phyloP scores from a whole-genome alignment of 2,329 filamentous ascomycete genomes.

The Hymenoscyphus infarciens region DNA sequence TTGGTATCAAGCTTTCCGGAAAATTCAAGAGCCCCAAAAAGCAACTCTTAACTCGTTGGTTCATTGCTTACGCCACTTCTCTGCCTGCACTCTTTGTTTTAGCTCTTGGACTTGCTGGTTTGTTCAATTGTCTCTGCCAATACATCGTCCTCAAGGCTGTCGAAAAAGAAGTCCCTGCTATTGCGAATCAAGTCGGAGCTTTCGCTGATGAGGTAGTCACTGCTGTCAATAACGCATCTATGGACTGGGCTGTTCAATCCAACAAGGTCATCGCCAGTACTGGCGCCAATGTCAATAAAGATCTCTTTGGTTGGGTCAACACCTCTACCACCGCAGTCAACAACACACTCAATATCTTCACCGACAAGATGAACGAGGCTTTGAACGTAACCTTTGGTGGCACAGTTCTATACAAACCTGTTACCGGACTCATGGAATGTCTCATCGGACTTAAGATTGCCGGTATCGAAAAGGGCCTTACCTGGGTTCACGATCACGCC shows the following conservation, averaged over 20 bases:
- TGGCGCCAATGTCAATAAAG: slow-evolving; percentile 72
- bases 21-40: slow-evolving; percentile 58
- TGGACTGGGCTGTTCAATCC: slow-evolving; percentile 59
- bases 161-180: slow-evolving; percentile 59
- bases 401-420: slow-evolving; percentile 74
- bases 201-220: slow-evolving; percentile 63
- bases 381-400: slow-evolving; percentile 77
- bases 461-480: slow-evolving; percentile 81
- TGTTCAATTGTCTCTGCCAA: slow-evolving; percentile 66
- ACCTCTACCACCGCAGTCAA: slow-evolving; percentile 82
- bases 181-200: slow-evolving; percentile 60
- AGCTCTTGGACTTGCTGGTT: slow-evolving; percentile 61
- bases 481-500: slow-evolving; percentile 87
- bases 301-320: slow-evolving; percentile 83
- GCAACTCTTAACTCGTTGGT: slow-evolving; percentile 63
- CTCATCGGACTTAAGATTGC: slow-evolving; percentile 85
- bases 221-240: slow-evolving; percentile 60
- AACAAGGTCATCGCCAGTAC: slow-evolving; percentile 58
- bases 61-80: slow-evolving; percentile 65
- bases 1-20: slow-evolving; percentile 67
- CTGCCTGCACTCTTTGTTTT: slow-evolving; percentile 66
- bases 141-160: slow-evolving; percentile 60
- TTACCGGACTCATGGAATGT: slow-evolving; percentile 78
- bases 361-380: slow-evolving; percentile 69
- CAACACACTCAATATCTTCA: slow-evolving; percentile 77